Evolutionary conservation across 371 early-diverging fungal genomes (phyloP), one percentile per base, ranked within the genome.

Genomic region (Caulochytrium protostelioides): DNA sequence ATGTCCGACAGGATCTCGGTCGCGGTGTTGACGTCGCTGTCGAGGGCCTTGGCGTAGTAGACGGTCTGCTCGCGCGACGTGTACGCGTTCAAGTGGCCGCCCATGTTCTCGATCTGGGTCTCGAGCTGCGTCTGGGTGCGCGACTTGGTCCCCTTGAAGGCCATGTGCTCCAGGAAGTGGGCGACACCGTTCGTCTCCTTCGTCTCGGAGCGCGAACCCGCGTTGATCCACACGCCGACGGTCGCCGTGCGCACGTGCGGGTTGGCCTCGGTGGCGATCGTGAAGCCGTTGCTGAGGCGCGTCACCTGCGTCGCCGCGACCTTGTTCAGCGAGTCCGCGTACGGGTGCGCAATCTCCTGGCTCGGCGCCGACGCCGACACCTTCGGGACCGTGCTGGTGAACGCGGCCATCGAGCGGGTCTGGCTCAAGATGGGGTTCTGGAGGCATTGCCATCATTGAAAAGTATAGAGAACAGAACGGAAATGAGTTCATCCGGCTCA

Each of bases 111-210:
- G 40, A 92, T 83, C 49, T 74, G 74, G 24, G 79, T 60, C 57
- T 94, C 97, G 22, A 95, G 61, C 49, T 90, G 79, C 39, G 71
- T 61, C 55, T 87, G 92, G 27, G 74, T 63, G 39, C 85, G 75
- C 29, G 64, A 43, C 37, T 67, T 62, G 26, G 91, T 89, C 28
- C 94, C 94, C 76, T 94, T 91, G 72, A 95, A 94, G 9, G 86
- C 79, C 84, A 95, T 85, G 56, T 95, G 97, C 59, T 95, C 97
- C 32, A 95, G 57, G 42, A 95, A 92, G 64, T 95, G 91, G 32
- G 97, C 97, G 22, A 81, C 74, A 15, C 97, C 97, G 48, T 92
- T 92, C 64, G 80, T 86, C 49, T 70, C 63, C 35, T 57, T 63
- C 37, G 54, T 76, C 62, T 95, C 97, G 46, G 79, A 82, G 43